Conservation (phyloP, 306 rosid genomes). For the Lathyrus tuberosus region DNA sequence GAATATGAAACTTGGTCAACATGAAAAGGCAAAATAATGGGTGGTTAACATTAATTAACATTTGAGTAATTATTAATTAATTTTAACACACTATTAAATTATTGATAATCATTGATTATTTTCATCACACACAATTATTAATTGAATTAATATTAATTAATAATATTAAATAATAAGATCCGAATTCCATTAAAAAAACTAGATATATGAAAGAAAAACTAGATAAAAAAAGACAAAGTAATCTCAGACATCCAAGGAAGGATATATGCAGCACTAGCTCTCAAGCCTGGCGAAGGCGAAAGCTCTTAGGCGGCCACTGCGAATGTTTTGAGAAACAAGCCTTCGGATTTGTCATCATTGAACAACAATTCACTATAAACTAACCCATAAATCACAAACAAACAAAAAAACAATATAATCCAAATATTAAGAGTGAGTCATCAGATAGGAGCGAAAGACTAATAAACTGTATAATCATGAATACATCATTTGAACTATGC, state of each 20-base stretch:
- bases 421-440: slow-evolving; percentile 36
- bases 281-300: slow-evolving; percentile 56
- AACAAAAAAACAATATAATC: background rate
- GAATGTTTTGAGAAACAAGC: slow-evolving; percentile 51
- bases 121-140: no score
- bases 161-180: no score
- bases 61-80: no score
- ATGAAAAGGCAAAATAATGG: no score
- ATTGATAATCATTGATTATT: no score
- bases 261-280: slow-evolving; percentile 38
- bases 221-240: no score
- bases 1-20: no score
- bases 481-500: slow-evolving; percentile 89
- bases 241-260: slow-evolving; percentile 55
- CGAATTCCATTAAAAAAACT: no score
- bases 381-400: background rate
- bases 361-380: background rate
- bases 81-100: no score
- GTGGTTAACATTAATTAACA: no score
- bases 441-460: slow-evolving; percentile 99
- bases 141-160: no score
- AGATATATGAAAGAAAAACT: no score
- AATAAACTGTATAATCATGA: slow-evolving; percentile 56
- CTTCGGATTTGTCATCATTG: slow-evolving; percentile 43
- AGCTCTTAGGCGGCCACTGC: slow-evolving; percentile 57